These are phyloP conservation scores for Pseudotsuga menziesii DNA, from an alignment of 75 land plant genomes.

Conservation along the genomic window DNA sequence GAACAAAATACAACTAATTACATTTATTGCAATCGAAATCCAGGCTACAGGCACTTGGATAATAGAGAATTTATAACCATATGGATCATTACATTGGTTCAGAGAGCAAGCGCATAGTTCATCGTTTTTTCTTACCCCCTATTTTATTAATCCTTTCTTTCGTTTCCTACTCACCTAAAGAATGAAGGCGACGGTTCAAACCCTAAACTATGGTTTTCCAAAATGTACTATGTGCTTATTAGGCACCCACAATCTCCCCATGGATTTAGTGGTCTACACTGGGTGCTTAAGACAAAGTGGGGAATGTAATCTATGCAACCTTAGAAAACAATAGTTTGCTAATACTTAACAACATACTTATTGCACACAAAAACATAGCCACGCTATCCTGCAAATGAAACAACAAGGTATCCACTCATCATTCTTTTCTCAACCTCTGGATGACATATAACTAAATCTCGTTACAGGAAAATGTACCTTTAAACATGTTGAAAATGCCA, in stretches of 20 bases:
- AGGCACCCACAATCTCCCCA: neutral
- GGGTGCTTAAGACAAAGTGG: neutral
- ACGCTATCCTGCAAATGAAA: neutral
- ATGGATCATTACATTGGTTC: no score
- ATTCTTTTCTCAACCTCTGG: neutral
- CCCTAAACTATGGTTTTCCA: no score
- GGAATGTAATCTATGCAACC: neutral
- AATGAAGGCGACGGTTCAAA: no score
- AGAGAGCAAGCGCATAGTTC: no score
- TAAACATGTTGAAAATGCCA: neutral
- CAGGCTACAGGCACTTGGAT: neutral
- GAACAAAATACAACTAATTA: conserved; percentile 22
- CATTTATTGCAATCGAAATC: neutral
- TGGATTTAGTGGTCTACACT: neutral
- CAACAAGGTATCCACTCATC: no score
- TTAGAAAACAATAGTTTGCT: neutral
- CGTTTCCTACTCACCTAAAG: no score
- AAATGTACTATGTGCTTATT: neutral
- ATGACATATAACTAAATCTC: neutral
- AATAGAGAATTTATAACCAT: no score
- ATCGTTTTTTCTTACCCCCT: no score
- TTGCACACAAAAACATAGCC: neutral
- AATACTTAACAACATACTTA: neutral
- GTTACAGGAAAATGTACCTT: neutral
- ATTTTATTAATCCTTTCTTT: no score